phyloP scores from a whole-genome alignment of 768 basidiomycete genomes.

The Phanerodontia chrysosporium region DNA sequence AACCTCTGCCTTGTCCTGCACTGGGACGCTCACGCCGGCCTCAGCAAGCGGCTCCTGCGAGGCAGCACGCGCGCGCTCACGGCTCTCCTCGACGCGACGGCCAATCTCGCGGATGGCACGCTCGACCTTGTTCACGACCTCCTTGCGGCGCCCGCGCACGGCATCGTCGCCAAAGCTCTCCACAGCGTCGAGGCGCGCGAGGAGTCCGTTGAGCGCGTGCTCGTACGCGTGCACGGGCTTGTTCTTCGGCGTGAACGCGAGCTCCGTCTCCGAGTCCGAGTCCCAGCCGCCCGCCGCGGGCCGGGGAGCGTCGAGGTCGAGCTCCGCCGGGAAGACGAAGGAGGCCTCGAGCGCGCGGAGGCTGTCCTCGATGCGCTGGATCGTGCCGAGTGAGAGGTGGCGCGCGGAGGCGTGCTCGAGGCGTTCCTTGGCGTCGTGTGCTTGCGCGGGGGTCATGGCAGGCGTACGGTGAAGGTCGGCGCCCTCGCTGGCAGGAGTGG shows the following conservation, averaged over 20 bases:
- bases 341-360: conserved; percentile 33
- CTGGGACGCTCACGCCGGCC: not conserved
- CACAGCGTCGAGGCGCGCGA: conserved; percentile 55
- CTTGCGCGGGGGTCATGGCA: not conserved
- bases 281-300: conserved; percentile 3
- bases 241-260: conserved; percentile 57
- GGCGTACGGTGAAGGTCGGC: conserved; percentile 9
- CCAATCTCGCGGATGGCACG: conserved; percentile 51
- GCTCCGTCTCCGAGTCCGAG: conserved; percentile 24
- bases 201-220: conserved; percentile 51
- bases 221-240: conserved; percentile 59
- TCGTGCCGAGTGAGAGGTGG: conserved; percentile 35
- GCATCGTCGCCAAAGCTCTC: conserved; percentile 55
- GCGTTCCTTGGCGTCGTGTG: not conserved
- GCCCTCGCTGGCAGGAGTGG: conserved; percentile 26
- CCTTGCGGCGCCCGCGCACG: conserved; percentile 49
- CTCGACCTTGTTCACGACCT: conserved; percentile 53
- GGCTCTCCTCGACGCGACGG: conserved; percentile 36
- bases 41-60: not conserved
- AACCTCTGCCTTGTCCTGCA: not conserved
- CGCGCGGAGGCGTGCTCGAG: not conserved
- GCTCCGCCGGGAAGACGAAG: conserved; percentile 33
- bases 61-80: conserved; percentile 21
- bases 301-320: conserved; percentile 25
- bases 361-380: conserved; percentile 38